Conservation (phyloP, 306 rosid genomes). For the Crotalaria pallida region DNA sequence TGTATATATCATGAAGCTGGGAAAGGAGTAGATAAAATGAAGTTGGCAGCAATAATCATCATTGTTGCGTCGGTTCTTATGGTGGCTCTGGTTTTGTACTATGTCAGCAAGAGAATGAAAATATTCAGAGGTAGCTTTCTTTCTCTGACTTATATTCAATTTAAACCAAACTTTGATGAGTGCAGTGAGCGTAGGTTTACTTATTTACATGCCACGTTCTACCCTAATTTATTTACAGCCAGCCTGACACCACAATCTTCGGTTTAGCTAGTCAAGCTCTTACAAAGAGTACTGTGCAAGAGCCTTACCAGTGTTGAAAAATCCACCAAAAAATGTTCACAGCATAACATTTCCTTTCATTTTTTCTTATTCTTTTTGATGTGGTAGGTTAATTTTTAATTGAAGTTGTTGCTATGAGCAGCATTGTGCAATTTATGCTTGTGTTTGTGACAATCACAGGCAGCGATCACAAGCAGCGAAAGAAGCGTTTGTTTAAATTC, state of each 20-base stretch:
- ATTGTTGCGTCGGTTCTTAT: not conserved
- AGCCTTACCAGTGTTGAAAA: not conserved
- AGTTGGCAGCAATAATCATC: constrained; percentile 14
- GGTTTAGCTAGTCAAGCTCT: not conserved
- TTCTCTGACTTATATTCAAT: not conserved
- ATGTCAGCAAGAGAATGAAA: constrained; percentile 14
- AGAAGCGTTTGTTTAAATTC: not conserved
- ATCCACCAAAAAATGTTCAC: not conserved
- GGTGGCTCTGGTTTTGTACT: constrained; percentile 14
- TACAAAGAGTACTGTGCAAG: not conserved
- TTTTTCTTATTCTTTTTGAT: not conserved
- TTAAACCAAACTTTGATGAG: not conserved
- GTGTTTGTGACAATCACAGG: not conserved
- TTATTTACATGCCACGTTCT: not conserved
- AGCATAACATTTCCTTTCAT: not conserved
- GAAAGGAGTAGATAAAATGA: not conserved
- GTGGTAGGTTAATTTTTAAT: not conserved
- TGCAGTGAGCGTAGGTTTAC: too few species aligned
- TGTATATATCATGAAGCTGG: constrained; percentile 11
- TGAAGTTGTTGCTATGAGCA: not conserved
- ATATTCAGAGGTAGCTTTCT: constrained; percentile 23
- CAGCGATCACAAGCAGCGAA: not conserved
- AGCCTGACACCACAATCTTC: not conserved
- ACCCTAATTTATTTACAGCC: not conserved
- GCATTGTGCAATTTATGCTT: not conserved